Percentiles rank a stretch among this genome's conserved stretches.
These are phyloP conservation scores for Dryas drummondii DNA, from an alignment of 306 rosid genomes.

Conservation along the genomic window DNA sequence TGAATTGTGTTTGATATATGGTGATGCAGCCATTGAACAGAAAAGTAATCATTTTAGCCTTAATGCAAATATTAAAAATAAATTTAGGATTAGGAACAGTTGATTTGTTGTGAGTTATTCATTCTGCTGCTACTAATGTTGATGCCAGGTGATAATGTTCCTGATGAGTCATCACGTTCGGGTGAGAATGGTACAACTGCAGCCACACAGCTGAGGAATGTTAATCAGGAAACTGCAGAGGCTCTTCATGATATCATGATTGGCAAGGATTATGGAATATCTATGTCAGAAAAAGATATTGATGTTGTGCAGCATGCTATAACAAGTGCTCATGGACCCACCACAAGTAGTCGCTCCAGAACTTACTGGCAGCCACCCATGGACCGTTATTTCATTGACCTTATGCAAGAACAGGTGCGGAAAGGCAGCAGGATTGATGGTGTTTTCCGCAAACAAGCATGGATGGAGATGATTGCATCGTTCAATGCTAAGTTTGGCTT, in stretches of 20 bases:
- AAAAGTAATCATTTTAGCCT: conserved; percentile 40
- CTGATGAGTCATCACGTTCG: conserved; percentile 35
- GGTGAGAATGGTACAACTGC: conserved; percentile 33
- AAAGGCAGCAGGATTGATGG: conserved; percentile 61
- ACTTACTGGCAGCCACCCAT: conserved; percentile 77
- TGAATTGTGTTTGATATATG: conserved; percentile 57
- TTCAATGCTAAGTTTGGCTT: conserved; percentile 70
- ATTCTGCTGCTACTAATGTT: conserved; percentile 20
- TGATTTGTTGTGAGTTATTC: conserved; percentile 28
- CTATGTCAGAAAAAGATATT: conserved; percentile 32
- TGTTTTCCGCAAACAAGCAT: conserved; percentile 68
- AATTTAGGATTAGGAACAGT: conserved; percentile 1
- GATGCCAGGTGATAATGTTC: conserved; percentile 40
- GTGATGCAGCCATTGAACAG: conserved; percentile 29
- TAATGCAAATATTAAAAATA: conserved; percentile 8
- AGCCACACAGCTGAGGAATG: conserved; percentile 30
- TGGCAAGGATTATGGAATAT: conserved; percentile 49
- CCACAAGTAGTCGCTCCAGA: conserved; percentile 42
- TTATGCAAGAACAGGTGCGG: conserved; percentile 64
- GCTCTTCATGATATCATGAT: conserved; percentile 42
- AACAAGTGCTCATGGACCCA: conserved; percentile 26
- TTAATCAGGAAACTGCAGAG: conserved; percentile 31
- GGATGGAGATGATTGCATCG: conserved; percentile 70
- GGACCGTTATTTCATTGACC: conserved; percentile 67
- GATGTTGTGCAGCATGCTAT: conserved; percentile 31